These are phyloP conservation scores for Penicillium malachiteum DNA, from an alignment of 495 filamentous ascomycete genomes.

Conservation along the genomic window DNA sequence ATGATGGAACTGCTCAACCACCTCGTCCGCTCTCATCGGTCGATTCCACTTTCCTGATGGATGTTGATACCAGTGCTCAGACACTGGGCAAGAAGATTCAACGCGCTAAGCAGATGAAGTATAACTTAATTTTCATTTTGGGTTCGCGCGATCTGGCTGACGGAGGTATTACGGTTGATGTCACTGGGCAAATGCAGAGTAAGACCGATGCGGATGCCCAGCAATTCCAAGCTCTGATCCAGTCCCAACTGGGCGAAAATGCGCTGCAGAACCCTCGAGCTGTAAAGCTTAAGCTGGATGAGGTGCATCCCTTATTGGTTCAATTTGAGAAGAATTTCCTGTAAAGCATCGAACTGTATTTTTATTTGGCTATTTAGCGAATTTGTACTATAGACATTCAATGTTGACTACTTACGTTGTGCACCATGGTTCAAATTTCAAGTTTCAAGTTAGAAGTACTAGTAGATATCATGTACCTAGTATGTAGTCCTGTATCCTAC, in stretches of 20 bases:
- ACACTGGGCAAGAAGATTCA: slow-evolving; percentile 66
- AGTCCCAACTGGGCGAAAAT: slow-evolving; percentile 27
- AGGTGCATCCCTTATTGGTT: slow-evolving; percentile 41
- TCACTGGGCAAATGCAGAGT: slow-evolving; percentile 48
- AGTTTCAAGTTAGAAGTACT: too few relatives aligned
- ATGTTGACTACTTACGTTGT: background rate
- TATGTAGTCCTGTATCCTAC: too few relatives aligned
- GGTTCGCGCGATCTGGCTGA: slow-evolving; percentile 56
- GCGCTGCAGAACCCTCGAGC: slow-evolving; percentile 39
- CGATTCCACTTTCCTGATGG: slow-evolving; percentile 61
- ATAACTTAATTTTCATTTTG: slow-evolving; percentile 71
- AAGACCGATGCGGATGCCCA: slow-evolving; percentile 30
- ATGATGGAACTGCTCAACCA: slow-evolving; percentile 11
- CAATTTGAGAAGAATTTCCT: slow-evolving; percentile 42
- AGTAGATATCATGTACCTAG: too few relatives aligned
- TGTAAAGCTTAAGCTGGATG: slow-evolving; percentile 35
- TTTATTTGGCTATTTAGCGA: slow-evolving; percentile 5
- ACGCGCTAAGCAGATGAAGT: slow-evolving; percentile 70
- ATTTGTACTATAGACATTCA: slow-evolving; percentile 10
- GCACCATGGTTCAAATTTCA: too few relatives aligned
- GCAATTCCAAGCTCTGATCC: slow-evolving; percentile 33
- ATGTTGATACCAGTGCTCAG: slow-evolving; percentile 65
- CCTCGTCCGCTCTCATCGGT: slow-evolving; percentile 37
- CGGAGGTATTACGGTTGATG: slow-evolving; percentile 44
- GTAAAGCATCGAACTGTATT: slow-evolving; percentile 3